Base-by-base conservation (phyloP, 2,329 filamentous ascomycete genomes). In the Helotiales sp. region DNA sequence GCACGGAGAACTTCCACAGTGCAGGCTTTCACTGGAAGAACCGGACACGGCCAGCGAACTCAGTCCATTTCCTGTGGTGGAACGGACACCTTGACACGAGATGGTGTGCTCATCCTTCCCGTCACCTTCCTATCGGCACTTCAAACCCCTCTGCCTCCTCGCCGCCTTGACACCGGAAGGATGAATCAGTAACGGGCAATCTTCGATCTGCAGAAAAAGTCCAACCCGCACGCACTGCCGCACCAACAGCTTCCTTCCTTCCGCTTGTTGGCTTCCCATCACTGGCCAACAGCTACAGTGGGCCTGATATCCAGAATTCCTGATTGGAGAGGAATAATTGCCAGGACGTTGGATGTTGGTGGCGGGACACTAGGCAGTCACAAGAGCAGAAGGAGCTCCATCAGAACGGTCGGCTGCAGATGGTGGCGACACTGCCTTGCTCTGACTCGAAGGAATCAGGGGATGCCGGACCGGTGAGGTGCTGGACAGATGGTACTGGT, bases 371-470 rank as follows among this genome's bases (percentile, higher is more conserved):
- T 19, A 31, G 10, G 27, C 17, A 52, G 36, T 52, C 50, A 52
- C 50, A 52, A 25, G 50, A 52, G 19, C 34, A 40, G n/a, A 34
- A 17, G 25, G 22, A 29, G 50, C 8, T 29, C 33, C 50, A 40
- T 30, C 24, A 42, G 50, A 27, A 30, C 25, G 33, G 15, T 30
- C 34, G 30, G 12, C 15, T 31, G 17, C 15, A 52, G 27, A 15
- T 17, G 33, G 31, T 52, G 50, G 30, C 48, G 38, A 42, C 24
- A 42, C 7, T 30, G 24, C 30, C 24, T 17, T 25, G 30, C 8
- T 29, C 50, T 42, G 34, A 52, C 50, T 52, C 33, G 50, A 52
- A 34, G 33, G 34, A 52, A 17, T 52, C 31, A 15, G 25, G 50
- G 50, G 17, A 42, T 40, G 15, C 5, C 50, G 50, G 50, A 52